phyloP scores from a whole-genome alignment of 306 rosid species.

The Quercus gilva region DNA sequence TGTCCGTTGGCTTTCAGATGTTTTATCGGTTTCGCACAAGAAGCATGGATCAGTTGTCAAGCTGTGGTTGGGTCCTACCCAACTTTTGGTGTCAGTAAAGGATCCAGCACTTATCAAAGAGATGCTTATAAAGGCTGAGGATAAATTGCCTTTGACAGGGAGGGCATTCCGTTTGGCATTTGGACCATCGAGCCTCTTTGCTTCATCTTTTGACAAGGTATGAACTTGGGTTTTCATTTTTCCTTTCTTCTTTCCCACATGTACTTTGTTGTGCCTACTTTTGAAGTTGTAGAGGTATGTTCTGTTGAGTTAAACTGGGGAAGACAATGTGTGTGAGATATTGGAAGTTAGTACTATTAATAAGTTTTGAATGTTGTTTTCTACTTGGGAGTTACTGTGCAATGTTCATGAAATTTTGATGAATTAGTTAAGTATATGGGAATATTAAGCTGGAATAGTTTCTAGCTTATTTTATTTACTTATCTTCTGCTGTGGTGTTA shows the following conservation, averaged over 20 bases:
- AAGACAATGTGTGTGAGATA: background rate
- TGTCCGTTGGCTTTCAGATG: slow-evolving; percentile 39
- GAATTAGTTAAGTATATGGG: background rate
- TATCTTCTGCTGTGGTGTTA: background rate
- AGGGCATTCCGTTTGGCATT: slow-evolving; percentile 65
- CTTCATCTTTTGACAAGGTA: slow-evolving; percentile 73
- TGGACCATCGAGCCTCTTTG: slow-evolving; percentile 72
- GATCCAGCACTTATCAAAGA: slow-evolving; percentile 62
- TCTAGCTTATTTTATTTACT: background rate
- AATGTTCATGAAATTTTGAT: background rate
- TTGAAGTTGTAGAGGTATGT: background rate
- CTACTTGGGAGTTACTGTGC: background rate
- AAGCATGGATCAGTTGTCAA: slow-evolving; percentile 65
- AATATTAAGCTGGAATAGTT: background rate
- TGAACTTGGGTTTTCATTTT: background rate
- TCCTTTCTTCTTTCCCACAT: background rate
- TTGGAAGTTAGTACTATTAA: too few relatives aligned
- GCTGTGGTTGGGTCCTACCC: slow-evolving; percentile 84
- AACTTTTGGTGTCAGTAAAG: slow-evolving; percentile 76
- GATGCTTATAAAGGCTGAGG: slow-evolving; percentile 70
- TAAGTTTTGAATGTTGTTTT: background rate
- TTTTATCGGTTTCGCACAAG: slow-evolving; percentile 58
- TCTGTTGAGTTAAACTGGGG: background rate
- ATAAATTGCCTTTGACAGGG: slow-evolving; percentile 66
- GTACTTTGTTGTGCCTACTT: background rate